Evolutionary conservation across 1,139 yeast genomes (phyloP), one percentile per base, ranked within the genome.

Genomic region (Hyphopichia buzzinii): DNA sequence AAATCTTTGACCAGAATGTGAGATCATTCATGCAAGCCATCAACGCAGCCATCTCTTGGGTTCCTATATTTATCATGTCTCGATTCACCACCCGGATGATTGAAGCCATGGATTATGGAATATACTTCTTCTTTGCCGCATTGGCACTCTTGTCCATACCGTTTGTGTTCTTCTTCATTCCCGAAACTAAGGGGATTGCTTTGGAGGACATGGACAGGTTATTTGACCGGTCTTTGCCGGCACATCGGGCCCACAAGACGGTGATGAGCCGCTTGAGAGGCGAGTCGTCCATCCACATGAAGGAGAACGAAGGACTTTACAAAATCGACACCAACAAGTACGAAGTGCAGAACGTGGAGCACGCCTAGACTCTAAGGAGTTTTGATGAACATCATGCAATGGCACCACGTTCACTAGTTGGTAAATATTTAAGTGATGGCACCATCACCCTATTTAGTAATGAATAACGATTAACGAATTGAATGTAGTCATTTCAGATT

Each of bases 141-240:
- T 48, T 64, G 35, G 66, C 66, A 2, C 37, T 56, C 2, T 33
- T 61, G 19, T 55, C 69, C 2, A 47, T 66, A 34, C 69, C 71
- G 17, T 64, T 64, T 40, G 68, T 64, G 2, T 62, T 50, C 43
- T 66, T 62, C 50, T 53, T 55, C 30, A 51, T 66, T 15, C 72
- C 72, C 8, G 72, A 67, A 45, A 65, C 72, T 3, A 64, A 60
- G 43, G 71, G 72, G 14, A 61, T 66, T 38, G 62, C 72, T 1
- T 60, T 66, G 54, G 75, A 69, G 48, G 70, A 67, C 45, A 68
- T 69, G 73, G 74, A 68, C 47, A 57, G 54, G 44, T 56, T 69
- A 38, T 68, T 67, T 37, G 54, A 52, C 39, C 41, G 49, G 19
- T 40, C 46, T 14, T 43, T 58, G 13, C 64, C 64, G 2, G 64